Base-by-base conservation (phyloP, 2,329 filamentous ascomycete genomes). In the Podosphaera aphanis region DNA sequence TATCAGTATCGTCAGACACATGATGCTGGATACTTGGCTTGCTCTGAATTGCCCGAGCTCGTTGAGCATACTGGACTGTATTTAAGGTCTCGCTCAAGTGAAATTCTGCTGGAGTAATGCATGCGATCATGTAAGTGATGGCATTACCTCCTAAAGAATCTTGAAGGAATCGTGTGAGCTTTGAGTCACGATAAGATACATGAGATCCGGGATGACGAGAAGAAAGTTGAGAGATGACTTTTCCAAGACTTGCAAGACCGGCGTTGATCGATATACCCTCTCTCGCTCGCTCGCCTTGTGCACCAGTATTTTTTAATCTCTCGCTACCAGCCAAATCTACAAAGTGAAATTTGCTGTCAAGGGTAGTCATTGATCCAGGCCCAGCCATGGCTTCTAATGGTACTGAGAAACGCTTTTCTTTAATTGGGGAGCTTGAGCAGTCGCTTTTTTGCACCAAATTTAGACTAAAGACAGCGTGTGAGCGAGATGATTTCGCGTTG, bases 41-140 rank as follows among this genome's bases (percentile, higher is more conserved):
- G 64, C 83, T 93, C 66, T 98, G 90, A 49, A 98, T 98, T 1
- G 86, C 85, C 52, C 90, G 79, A 50, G 90, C 92, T 52, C 90
- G 76, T 64, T 95, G 90, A 5, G 90, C 90, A 63, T 98, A 98
- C 61, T 94, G 83, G 19, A 98, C 83, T 0, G 90, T 98, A 61
- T 98, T 98, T 48, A 98, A 67, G 0, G 92, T 95, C 64, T 98
- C 90, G 64, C 86, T 95, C 39, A 98, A 68, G 60, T 98, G 90
- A 59, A 98, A 98, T 60, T 94, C 86, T 13, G 88, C 84, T 0
- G 86, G 88, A 1, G 88, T 98, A 25, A 98, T 86, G 63, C 90
- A 98, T 7, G 90, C 90, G 64, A 98, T 90, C 90, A 98, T 95
- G 64, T 95, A 98, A 0, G 90, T 98, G 59, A 94, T 93, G 31